Evolutionary conservation across 2,329 filamentous ascomycete species (phyloP), one percentile per base, ranked within the genome.

Genomic region (Fusarium sp.): DNA sequence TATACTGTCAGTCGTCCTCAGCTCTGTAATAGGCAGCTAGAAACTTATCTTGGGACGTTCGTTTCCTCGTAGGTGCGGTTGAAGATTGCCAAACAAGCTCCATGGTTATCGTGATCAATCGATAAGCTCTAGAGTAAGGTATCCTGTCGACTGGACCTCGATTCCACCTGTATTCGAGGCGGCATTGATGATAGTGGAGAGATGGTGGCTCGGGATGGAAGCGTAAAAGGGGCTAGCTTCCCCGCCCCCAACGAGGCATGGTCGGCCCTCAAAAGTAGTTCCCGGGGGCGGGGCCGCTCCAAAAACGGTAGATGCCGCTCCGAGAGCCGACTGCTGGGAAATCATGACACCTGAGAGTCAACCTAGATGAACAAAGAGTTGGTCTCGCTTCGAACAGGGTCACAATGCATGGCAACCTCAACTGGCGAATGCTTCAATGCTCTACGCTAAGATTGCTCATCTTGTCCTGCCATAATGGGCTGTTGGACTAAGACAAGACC

Each of bases 21-120:
- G 4, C 33, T 64, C 6, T 30, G 20, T 57, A 22, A 57, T 10
- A 50, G 20, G 57, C 4, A 10, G 17, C 12, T 12, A 6, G 17
- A n/a, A 5, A 70, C 68, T 70, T 62, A 70, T 70, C 68, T 68
- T 65, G 65, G 17, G 68, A 62, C 12, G 62, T 57, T 17, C 68
- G 47, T 30, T 70, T 70, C 56, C 68, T 63, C 15, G 47, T 40
- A 10, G 37, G 30, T n/a, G 60, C 38, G 2, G 35, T 58, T 6
- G 65, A 35, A 22, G 65, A 65, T 32, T 70, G 68, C 68, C 68
- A 70, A 11, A 70, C 68, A 20, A 70, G 12, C 33, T 70, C 65
- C 68, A 70, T 70, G 6, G 38, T 6, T 38, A 12, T 59, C 45
- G 17, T 17, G 20, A 14, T 22, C 11, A 12, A 14, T 47, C 17